Conservation (phyloP, 805 yeast genomes). For the Zygosaccharomyces gambellarensis region DNA sequence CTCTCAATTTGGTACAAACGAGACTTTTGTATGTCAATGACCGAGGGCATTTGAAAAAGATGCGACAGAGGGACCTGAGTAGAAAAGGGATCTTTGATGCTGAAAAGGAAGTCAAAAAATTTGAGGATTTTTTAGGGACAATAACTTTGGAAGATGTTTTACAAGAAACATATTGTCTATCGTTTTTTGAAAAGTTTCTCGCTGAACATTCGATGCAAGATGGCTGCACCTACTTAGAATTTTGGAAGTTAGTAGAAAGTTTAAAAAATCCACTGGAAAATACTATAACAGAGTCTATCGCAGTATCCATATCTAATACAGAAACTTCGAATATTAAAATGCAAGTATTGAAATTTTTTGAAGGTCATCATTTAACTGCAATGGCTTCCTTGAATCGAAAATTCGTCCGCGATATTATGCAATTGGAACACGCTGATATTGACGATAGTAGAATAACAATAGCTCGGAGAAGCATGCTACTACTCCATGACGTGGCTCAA, state of each 20-base stretch:
- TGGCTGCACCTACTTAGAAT: conserved; percentile 42
- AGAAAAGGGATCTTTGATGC: conserved; percentile 8
- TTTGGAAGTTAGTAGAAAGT: conserved; percentile 63
- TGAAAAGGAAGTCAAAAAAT: conserved; percentile 12
- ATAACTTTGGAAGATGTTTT: conserved; percentile 21
- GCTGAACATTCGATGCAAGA: conserved; percentile 1
- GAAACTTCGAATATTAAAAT: conserved; percentile 31
- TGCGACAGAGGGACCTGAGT: background rate
- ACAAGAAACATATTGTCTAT: conserved; percentile 14
- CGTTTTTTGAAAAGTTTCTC: conserved; percentile 18
- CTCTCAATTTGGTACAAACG: conserved; percentile 26
- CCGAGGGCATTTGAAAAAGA: background rate
- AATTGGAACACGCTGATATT: conserved; percentile 14
- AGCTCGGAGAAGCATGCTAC: conserved; percentile 58
- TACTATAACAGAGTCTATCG: conserved; percentile 31
- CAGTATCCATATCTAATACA: conserved; percentile 18
- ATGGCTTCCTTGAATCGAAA: conserved; percentile 21
- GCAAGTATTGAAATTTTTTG: conserved; percentile 13
- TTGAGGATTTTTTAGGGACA: conserved; percentile 15
- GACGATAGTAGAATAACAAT: conserved; percentile 21
- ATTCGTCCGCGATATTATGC: conserved; percentile 16
- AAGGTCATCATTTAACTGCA: conserved; percentile 16
- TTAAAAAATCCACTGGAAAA: conserved; percentile 67
- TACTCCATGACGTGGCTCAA: conserved; percentile 51
- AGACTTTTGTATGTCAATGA: conserved; percentile 15